Evolutionary conservation across 352 stramenopile species (phyloP), one percentile per base, ranked within the genome.

Genomic region (Globisporangium emineosum): DNA sequence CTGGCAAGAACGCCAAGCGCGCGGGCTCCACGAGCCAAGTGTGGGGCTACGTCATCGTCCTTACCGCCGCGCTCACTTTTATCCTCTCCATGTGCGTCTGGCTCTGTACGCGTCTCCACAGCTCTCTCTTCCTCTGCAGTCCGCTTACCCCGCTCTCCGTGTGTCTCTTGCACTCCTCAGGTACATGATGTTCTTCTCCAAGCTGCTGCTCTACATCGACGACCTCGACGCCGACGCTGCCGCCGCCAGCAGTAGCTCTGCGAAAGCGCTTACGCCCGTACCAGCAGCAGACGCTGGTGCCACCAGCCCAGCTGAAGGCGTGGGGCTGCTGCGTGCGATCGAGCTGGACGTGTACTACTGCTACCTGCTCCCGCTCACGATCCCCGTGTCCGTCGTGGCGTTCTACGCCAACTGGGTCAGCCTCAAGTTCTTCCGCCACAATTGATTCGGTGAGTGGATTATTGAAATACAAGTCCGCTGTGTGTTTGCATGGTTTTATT

Each of bases 381-480:
- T 94, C 53, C 83, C 85, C 27, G 79, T 90, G 51, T 80, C 81
- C 29, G 85, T 94, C 57, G 68, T 94, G 53, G 78, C 81, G 35
- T 91, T 81, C 72, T 92, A 92, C 67, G 69, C 79, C 54, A 91
- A 91, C 59, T 94, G 85, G 85, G 83, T 91, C 65, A 89, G 85
- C 65, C 79, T 91, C 72, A 93, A 93, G 71, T 93, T 91, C 72
- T 93, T 93, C 69, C 83, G 83, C 21, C 83, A 93, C 68, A 93
- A 91, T 42, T 91, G 77, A 70, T 3, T 5, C 9, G n/a, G 25
- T 32, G 3, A 9, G 15, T 52, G 13, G n/a, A 52, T 30, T 53
- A 35, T 9, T 55, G 27, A 21, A 23, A 21, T 54, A 54, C 25
- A 32, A 15, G 25, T 21, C 5, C 13, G 21, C 13, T 54, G 13